A percentile compares a stretch with the other conserved stretches of the same genome.
These are phyloP conservation scores for Phytophthora multivora DNA, from an alignment of 352 stramenopile genomes.

Conservation along the genomic window DNA sequence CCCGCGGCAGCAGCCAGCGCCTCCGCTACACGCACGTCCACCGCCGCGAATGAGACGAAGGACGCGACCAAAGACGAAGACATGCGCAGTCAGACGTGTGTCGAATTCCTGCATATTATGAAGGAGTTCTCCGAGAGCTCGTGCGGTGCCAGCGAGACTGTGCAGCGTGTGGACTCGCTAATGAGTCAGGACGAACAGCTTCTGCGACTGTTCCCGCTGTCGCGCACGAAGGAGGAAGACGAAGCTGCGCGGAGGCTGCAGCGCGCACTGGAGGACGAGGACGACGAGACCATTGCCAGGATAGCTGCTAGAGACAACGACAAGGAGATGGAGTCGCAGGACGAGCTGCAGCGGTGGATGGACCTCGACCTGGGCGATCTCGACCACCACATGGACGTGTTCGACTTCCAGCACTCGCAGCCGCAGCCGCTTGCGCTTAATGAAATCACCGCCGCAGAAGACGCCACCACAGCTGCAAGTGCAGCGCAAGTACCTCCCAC, in stretches of 20 bases:
- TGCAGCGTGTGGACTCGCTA: slow-evolving; percentile 70
- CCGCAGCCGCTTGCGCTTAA: slow-evolving; percentile 29
- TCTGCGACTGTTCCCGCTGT: slow-evolving; percentile 55
- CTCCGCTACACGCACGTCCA: background rate
- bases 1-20: background rate
- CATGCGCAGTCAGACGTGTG: slow-evolving; percentile 60
- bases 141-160: slow-evolving; percentile 64
- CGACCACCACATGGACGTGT: slow-evolving; percentile 66
- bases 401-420: slow-evolving; percentile 50
- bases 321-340: slow-evolving; percentile 49
- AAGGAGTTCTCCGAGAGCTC: slow-evolving; percentile 74
- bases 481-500: slow-evolving; percentile 19
- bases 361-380: slow-evolving; percentile 58
- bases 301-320: slow-evolving; percentile 29
- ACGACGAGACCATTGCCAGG: slow-evolving; percentile 26
- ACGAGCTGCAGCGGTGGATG: slow-evolving; percentile 70
- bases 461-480: background rate
- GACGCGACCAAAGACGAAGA: slow-evolving; percentile 26
- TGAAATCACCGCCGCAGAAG: slow-evolving; percentile 14
- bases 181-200: slow-evolving; percentile 63
- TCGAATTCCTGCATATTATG: slow-evolving; percentile 79
- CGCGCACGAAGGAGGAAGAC: slow-evolving; percentile 31
- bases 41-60: slow-evolving; percentile 6
- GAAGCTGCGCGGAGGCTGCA: slow-evolving; percentile 27
- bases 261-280: slow-evolving; percentile 25